Base-by-base conservation (phyloP, 306 rosid species). In the Vigna mungo region DNA sequence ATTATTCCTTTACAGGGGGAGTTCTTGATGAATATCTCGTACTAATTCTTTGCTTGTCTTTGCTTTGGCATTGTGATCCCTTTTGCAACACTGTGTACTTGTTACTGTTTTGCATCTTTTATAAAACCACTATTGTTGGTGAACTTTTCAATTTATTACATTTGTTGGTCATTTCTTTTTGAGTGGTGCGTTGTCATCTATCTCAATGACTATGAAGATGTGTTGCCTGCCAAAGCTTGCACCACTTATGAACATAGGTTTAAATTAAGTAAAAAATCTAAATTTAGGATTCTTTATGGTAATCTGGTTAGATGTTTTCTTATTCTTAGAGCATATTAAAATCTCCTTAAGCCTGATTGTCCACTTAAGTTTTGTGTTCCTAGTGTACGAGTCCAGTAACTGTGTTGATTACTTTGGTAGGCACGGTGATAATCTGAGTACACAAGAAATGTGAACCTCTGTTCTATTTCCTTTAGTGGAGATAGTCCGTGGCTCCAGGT, bases 81-180 rank as follows among this genome's bases (percentile, higher is more conserved):
- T 12, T 8, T 65, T 17, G 13, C 47, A 7, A 60, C 1, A 30
- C 0, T 27, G 34, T 30, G 6, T 72, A 15, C 27, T 2, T 25
- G 52, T 71, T 69, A 41, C 69, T 41, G 51, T 51, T 53, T 16
- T 68, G 27, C 70, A 20, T 46, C 74, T 32, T 43, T 30, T 76
- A 56, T 49, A 68, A 43, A 39, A 39, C 23, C 36, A 66, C n/a
- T 59, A 2, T 51, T 51, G 54, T 41, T 41, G 72, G 4, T 34
- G 58, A 27, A 6, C 58, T 6, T 25, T 67, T 59, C 13, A 8
- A 60, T 39, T 59, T 12, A 60, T 49, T 2, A 2, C 17, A 5
- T 25, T 13, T 18, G 58, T 39, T 1, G 77, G 55, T 3, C 27
- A 48, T 47, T 61, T 48, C 52, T 37, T 11, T 34, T 9, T 10